Conservation (phyloP, 192 early-diverging fungal species). For the Coemansia sp. region DNA sequence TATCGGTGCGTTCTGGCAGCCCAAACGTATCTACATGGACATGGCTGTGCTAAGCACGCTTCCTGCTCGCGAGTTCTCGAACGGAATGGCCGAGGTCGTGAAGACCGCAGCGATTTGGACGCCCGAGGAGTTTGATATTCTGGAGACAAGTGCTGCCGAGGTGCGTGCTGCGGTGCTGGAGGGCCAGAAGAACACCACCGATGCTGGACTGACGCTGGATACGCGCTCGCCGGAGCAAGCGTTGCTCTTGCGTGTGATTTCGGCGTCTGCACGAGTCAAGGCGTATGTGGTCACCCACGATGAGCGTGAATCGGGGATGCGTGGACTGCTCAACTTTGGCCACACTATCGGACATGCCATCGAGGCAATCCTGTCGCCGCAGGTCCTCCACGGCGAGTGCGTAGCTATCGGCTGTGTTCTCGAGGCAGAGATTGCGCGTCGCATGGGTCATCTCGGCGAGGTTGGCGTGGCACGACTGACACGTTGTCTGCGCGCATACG, state of each 20-base stretch:
- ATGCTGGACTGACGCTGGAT: conserved; percentile 36
- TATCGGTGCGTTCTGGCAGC: conserved; percentile 96
- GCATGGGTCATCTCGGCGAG: conserved; percentile 82
- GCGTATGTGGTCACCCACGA: conserved; percentile 94
- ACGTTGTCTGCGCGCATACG: conserved; percentile 82
- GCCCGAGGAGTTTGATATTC: conserved; percentile 82
- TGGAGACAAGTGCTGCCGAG: conserved; percentile 83
- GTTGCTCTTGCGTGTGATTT: conserved; percentile 79
- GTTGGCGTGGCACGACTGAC: conserved; percentile 83
- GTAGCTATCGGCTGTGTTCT: conserved; percentile 93
- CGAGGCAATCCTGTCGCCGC: conserved; percentile 86
- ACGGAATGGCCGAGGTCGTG: conserved; percentile 97
- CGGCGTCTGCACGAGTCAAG: conserved; percentile 88
- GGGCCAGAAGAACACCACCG: conserved; percentile 18
- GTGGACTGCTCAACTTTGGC: conserved; percentile 95
- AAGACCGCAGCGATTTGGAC: conserved; percentile 96
- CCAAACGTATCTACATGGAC: conserved; percentile 91
- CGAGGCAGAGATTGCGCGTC: conserved; percentile 90
- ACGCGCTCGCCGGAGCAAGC: conserved; percentile 65
- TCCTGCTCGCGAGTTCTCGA: conserved; percentile 89
- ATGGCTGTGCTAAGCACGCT: conserved; percentile 78
- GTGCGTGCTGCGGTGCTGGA: conserved; percentile 74
- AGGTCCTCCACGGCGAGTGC: conserved; percentile 95
- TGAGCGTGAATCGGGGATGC: conserved; percentile 92
- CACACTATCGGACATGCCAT: conserved; percentile 97